phyloP scores from a whole-genome alignment of 2,329 filamentous ascomycete genomes.

The Penicillium sp. region DNA sequence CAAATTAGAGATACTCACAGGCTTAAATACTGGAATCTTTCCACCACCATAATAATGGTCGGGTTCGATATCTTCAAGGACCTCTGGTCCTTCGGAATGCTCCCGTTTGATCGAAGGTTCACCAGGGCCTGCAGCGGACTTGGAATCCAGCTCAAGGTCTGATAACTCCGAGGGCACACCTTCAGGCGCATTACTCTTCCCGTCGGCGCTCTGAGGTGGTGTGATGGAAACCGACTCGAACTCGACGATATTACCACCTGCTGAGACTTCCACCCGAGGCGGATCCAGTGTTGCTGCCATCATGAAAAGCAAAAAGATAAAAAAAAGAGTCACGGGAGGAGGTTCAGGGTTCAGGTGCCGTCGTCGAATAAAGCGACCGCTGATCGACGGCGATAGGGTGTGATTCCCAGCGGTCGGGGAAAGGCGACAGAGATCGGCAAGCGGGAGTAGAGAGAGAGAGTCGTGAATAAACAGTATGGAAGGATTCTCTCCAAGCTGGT shows the following conservation, averaged over 20 bases:
- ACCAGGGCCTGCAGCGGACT: slow-evolving; percentile 30
- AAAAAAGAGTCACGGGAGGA: slow-evolving; percentile 12
- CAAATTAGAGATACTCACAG: slow-evolving; percentile 54
- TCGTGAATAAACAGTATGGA: not conserved
- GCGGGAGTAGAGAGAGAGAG: slow-evolving; percentile 14
- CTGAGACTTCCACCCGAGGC: slow-evolving; percentile 33
- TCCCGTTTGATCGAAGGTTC: slow-evolving; percentile 39
- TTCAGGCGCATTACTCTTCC: slow-evolving; percentile 49
- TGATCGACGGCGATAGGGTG: slow-evolving; percentile 46
- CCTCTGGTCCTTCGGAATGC: slow-evolving; percentile 71
- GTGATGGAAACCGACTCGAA: slow-evolving; percentile 45
- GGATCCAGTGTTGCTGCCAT: slow-evolving; percentile 44
- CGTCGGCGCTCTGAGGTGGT: slow-evolving; percentile 49
- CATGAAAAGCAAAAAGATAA: slow-evolving; percentile 24
- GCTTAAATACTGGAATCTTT: slow-evolving; percentile 89
- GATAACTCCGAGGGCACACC: slow-evolving; percentile 46
- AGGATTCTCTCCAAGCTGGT: slow-evolving; percentile 9
- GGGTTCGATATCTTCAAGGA: slow-evolving; percentile 75
- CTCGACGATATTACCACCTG: slow-evolving; percentile 30
- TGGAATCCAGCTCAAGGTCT: slow-evolving; percentile 47
- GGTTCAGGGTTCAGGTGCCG: slow-evolving; percentile 33
- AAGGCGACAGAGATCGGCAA: slow-evolving; percentile 20
- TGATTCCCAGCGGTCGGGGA: slow-evolving; percentile 49
- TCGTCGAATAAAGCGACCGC: slow-evolving; percentile 48
- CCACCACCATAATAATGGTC: slow-evolving; percentile 84